phyloP scores from a whole-genome alignment of 306 rosid species.

The Glycine soja region DNA sequence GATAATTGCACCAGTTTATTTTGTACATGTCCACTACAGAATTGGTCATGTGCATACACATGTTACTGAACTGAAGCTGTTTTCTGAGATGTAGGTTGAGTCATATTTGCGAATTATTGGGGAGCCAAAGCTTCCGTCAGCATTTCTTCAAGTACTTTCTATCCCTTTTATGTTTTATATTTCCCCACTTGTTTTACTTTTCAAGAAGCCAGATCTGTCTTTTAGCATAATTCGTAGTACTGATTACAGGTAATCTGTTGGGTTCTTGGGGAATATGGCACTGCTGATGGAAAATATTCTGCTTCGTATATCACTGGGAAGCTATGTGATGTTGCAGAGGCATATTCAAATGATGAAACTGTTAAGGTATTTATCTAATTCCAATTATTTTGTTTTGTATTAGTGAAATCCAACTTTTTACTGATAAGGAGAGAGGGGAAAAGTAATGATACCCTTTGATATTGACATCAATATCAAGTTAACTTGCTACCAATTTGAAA shows the following conservation, averaged over 20 bases:
- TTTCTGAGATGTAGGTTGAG: conserved; percentile 70
- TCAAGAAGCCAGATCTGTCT: conserved; percentile 25
- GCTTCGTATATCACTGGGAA: conserved; percentile 85
- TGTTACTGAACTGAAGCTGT: conserved; percentile 36
- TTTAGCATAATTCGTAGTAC: conserved; percentile 43
- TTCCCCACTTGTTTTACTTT: conserved; percentile 15
- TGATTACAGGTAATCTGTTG: conserved; percentile 95
- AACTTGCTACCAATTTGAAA: conserved; percentile 28
- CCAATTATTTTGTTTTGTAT: conserved; percentile 11
- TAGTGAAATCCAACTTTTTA: conserved; percentile 12
- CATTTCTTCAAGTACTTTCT: conserved; percentile 81
- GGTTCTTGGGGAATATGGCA: conserved; percentile 98
- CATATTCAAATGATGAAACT: conserved; percentile 89
- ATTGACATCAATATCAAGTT: not conserved
- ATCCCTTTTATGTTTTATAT: conserved; percentile 37
- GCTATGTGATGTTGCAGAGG: conserved; percentile 90
- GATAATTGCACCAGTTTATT: conserved; percentile 43
- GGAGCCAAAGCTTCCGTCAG: conserved; percentile 93
- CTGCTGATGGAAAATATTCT: conserved; percentile 84
- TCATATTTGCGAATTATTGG: conserved; percentile 81
- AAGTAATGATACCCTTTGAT: not conserved
- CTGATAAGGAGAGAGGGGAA: not conserved
- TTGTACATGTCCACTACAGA: not conserved
- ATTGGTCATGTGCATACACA: conserved; percentile 20
- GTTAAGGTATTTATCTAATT: conserved; percentile 69